Evolutionary conservation across 2,329 filamentous ascomycete species (phyloP), one percentile per base, ranked within the genome.

Genomic region (Trichophyton verrucosum): DNA sequence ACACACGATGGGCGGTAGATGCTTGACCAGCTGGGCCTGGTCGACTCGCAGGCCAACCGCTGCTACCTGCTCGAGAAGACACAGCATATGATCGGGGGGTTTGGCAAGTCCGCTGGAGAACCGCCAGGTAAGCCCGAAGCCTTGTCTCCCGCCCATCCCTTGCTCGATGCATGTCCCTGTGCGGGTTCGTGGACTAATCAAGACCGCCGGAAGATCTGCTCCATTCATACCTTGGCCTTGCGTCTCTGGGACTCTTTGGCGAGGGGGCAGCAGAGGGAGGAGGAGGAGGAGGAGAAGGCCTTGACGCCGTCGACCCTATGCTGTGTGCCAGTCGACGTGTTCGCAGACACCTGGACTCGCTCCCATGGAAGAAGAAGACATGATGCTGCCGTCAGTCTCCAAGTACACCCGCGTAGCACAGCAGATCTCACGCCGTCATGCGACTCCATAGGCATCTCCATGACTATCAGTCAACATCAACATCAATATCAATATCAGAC

Each of bases 141-240:
- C 9, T 22, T 70, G 8, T n/a, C 75, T 76, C 3, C 77, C 79
- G 33, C 33, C 33, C 11, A 38, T 66, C 74, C 74, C 77, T 30
- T 73, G 77, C 1, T 77, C 75, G 15, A 73, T 78, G 8, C 33
- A 38, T 38, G 33, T 38, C 22, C 27, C 22, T 51, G 33, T 15
- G 33, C 20, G 22, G 33, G n/a, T 17, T 57, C 33, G 33, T 42
- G 55, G 40, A 53, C 47, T 36, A 56, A 40, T 51, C 46, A 51
- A 20, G 44, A 11, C 11, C 15, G 27, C 33, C 75, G 75, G 86
- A 89, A 75, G 86, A 89, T 74, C 79, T 97, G 27, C 89, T 95
- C 66, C 94, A 99, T 71, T 88, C 88, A 0, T 96, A 91, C 71
- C 81, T 97, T 33, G 94, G 91, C 0, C 81, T 97, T 38, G 88